Conservation (phyloP, 73 alveolate species). For the Diophrys appendiculata region DNA sequence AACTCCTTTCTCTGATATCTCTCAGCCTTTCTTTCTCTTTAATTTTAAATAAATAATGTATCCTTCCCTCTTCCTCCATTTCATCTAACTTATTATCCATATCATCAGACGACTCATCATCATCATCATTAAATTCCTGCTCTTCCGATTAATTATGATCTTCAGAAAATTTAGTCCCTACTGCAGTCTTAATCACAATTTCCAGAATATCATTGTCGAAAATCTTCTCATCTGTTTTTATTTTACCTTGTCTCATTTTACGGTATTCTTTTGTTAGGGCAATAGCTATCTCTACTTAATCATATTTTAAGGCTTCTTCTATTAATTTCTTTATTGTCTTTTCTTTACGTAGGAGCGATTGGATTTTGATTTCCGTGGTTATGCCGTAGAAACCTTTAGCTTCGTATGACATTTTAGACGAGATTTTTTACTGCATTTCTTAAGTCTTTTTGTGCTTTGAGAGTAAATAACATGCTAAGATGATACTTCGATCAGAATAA, state of each 20-base stretch:
- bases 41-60: background rate
- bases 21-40: background rate
- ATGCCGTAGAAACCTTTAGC: no score
- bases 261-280: conserved; percentile 1
- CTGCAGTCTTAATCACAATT: background rate
- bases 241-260: background rate
- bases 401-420: no score
- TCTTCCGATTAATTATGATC: background rate
- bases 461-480: conserved; percentile 15
- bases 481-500: conserved; percentile 4
- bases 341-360: no score
- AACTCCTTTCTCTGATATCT: conserved; percentile 15
- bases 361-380: no score
- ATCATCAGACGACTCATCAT: background rate
- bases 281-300: conserved; percentile 39
- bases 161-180: background rate
- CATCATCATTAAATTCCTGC: background rate
- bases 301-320: background rate
- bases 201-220: background rate
- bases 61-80: conserved; percentile 7
- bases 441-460: background rate
- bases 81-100: background rate
- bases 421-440: no score
- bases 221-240: background rate
- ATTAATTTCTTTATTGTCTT: conserved; percentile 5